Base-by-base conservation (phyloP, 2,329 filamentous ascomycete genomes). In the Ambrosiella cleistominuta region DNA sequence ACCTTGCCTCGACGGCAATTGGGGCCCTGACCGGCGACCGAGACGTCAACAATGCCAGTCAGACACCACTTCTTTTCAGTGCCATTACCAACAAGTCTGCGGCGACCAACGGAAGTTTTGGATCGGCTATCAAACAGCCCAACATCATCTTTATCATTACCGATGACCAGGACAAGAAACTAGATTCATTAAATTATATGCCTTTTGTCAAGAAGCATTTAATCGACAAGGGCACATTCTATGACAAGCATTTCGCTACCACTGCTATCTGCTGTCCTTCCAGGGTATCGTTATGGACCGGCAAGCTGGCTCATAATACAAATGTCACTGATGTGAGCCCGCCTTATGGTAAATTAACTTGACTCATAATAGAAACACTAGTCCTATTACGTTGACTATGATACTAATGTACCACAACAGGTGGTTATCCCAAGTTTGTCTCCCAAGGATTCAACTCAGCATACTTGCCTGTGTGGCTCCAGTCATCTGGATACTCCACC, bases 131-230 rank as follows among this genome's bases (percentile, higher is more conserved):
- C 17, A 59, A 59, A 36, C 54, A 62, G 27, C 74, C 76, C 0
- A 85, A 85, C 63, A 76, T 85, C 56, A 69, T 85, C 38, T 82
- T 85, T 64, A 76, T 85, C 61, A 70, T 85, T 38, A 82, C 80
- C 0, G 82, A 85, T 62, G 82, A 85, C 62, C 82, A 85, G 64
- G 81, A 85, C 63, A 68, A 80, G 9, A 75, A 80, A 59, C 71
- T 85, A 65, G 70, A 79, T 58, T 85, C 81, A 0, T 63, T 83
- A 2, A 69, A 75, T 1, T 81, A 82, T 62, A 79, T 79, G 67
- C 79, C 77, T 0, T 67, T 73, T 3, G 70, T 82, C 0, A 68
- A 75, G 49, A 74, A 78, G 61, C 73, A 80, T 62, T 64, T 85
- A 1, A 68, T 71, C 7, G 70, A 79, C 2, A 68, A 79, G 56